phyloP scores from a whole-genome alignment of 257 asterid species.

The Nemophila menziesii region DNA sequence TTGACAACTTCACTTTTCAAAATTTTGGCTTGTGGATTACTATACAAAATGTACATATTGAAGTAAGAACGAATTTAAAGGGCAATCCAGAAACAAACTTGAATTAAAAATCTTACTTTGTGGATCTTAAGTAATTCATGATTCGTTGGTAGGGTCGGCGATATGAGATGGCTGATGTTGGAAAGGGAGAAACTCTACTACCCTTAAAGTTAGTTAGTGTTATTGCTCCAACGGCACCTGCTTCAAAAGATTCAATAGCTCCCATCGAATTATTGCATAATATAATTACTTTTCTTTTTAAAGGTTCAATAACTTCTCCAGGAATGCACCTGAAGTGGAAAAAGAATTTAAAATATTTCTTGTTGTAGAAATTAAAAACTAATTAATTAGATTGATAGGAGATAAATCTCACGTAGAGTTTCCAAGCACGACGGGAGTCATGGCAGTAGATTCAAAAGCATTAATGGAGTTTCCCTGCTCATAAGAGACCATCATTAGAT shows the following conservation, averaged over 20 bases:
- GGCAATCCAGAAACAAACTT: background rate
- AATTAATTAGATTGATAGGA: no score
- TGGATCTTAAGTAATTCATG: background rate
- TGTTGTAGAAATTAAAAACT: background rate
- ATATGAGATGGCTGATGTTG: background rate
- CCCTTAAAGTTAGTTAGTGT: no score
- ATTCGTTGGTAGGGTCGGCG: background rate
- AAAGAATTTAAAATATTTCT: no score
- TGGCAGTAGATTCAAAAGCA: background rate
- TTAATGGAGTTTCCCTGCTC: background rate
- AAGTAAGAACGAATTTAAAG: no score
- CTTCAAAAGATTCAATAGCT: background rate
- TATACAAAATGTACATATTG: no score
- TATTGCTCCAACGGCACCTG: constrained; percentile 3
- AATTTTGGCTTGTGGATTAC: constrained; percentile 4
- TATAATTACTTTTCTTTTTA: background rate
- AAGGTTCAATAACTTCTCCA: background rate
- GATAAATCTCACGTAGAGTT: background rate
- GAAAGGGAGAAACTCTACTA: background rate
- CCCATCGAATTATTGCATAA: background rate
- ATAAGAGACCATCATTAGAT: no score
- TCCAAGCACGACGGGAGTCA: background rate
- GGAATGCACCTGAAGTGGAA: background rate
- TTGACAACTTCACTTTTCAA: background rate
- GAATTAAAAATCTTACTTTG: constrained; percentile 1